Evolutionary conservation across 129 eudicot species (phyloP).

Genomic region (Helianthus tuberosus): DNA sequence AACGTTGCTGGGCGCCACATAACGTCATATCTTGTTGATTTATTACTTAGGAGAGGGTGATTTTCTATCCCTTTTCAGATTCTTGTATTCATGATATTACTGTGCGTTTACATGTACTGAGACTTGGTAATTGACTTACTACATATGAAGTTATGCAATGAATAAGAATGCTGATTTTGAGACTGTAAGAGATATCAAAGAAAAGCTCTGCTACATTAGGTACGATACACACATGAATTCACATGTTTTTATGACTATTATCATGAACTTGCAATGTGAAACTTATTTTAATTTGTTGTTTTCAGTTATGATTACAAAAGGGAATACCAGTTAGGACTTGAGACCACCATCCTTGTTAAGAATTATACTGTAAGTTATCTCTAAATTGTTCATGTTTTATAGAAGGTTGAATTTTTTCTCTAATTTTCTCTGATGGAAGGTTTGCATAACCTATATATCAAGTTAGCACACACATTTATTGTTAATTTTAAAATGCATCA

Average conservation of each 20-base stretch:
- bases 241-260: not conserved
- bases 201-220: slow-evolving; percentile 98
- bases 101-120: slow-evolving; percentile 11
- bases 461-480: slow-evolving; percentile 5
- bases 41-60: slow-evolving; percentile 95
- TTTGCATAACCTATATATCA: slow-evolving; percentile 1
- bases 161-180: slow-evolving; percentile 91
- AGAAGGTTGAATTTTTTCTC: not conserved
- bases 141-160: slow-evolving; percentile 85
- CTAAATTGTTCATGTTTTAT: slow-evolving; percentile 10
- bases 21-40: slow-evolving; percentile 95
- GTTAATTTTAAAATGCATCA: slow-evolving; percentile 29
- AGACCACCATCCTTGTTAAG: slow-evolving; percentile 92
- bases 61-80: slow-evolving; percentile 26
- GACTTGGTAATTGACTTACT: slow-evolving; percentile 18
- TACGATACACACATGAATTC: slow-evolving; percentile 23
- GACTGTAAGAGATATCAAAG: slow-evolving; percentile 97
- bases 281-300: slow-evolving; percentile 20
- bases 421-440: not conserved
- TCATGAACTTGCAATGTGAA: slow-evolving; percentile 15
- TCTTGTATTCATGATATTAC: slow-evolving; percentile 17
- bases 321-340: slow-evolving; percentile 97
- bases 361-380: slow-evolving; percentile 73
- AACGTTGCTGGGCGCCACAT: slow-evolving; percentile 98
- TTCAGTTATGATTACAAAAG: slow-evolving; percentile 96